Percentiles rank a stretch among this genome's conserved stretches.
These are phyloP conservation scores for Pseudogymnoascus verrucosus DNA, from an alignment of 2,329 filamentous ascomycete species.

Conservation along the genomic window DNA sequence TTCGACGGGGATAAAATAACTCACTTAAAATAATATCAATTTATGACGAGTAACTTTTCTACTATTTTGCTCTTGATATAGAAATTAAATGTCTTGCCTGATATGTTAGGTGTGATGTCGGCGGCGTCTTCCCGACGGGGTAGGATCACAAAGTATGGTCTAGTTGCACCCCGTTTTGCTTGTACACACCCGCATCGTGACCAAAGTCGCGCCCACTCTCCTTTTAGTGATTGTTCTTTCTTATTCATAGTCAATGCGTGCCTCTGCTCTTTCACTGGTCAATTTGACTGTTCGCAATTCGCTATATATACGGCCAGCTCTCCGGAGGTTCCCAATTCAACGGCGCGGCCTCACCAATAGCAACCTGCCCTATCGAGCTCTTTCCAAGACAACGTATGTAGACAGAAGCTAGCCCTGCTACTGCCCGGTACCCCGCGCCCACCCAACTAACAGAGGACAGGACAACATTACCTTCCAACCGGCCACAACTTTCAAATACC, in stretches of 20 bases:
- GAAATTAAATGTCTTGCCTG: not conserved
- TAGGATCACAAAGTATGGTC: not conserved
- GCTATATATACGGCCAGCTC: constrained; percentile 1
- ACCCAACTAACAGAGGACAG: constrained; percentile 15
- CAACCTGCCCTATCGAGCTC: constrained; percentile 7
- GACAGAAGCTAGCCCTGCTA: constrained; percentile 6
- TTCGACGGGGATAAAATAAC: not conserved
- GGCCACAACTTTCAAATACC: constrained; percentile 18
- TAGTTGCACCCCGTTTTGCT: constrained; percentile 1
- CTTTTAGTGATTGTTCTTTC: constrained; percentile 6
- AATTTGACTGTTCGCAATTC: constrained; percentile 8
- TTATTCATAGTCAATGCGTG: constrained; percentile 9
- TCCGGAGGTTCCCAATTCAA: constrained; percentile 5
- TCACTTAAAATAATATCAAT: constrained; percentile 2
- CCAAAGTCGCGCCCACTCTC: constrained; percentile 4
- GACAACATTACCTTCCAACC: constrained; percentile 16
- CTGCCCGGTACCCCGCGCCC: constrained; percentile 1
- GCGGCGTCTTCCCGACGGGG: not conserved
- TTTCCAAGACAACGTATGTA: constrained; percentile 5
- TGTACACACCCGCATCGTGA: not conserved
- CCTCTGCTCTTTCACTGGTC: constrained; percentile 6
- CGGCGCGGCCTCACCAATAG: constrained; percentile 7
- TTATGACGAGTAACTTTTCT: not conserved
- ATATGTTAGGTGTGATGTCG: not conserved
- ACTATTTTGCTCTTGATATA: not conserved